phyloP scores from a whole-genome alignment of 495 filamentous ascomycete genomes.

The Sabuloglossum arenarium region DNA sequence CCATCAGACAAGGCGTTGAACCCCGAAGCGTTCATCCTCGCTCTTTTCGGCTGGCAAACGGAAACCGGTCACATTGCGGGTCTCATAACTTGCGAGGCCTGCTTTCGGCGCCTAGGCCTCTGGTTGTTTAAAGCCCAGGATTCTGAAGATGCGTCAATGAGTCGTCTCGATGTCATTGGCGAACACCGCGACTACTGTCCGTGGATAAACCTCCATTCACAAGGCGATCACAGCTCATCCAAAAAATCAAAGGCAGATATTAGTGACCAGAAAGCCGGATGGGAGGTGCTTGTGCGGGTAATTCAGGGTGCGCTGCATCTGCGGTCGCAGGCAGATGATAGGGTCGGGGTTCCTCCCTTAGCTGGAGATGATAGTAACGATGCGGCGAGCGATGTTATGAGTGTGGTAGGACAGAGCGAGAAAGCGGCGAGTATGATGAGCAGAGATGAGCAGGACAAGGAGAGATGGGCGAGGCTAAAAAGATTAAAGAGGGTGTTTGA shows the following conservation, averaged over 20 bases:
- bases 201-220: slow-evolving; percentile 43
- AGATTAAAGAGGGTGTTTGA: slow-evolving; percentile 37
- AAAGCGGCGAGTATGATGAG: slow-evolving; percentile 20
- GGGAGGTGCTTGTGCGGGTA: slow-evolving; percentile 18
- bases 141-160: slow-evolving; percentile 27
- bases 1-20: slow-evolving; percentile 12
- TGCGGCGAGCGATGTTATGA: slow-evolving; percentile 7
- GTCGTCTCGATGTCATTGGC: slow-evolving; percentile 39
- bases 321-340: not conserved
- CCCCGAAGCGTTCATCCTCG: slow-evolving; percentile 47
- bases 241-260: not conserved
- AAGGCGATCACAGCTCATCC: slow-evolving; percentile 13
- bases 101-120: slow-evolving; percentile 72
- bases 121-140: slow-evolving; percentile 60
- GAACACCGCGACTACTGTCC: slow-evolving; percentile 71
- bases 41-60: slow-evolving; percentile 72
- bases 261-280: slow-evolving; percentile 3
- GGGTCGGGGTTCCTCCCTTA: not conserved
- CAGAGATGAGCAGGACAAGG: slow-evolving; percentile 31
- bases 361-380: not conserved
- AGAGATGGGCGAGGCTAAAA: slow-evolving; percentile 29
- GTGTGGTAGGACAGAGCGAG: slow-evolving; percentile 11
- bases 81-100: slow-evolving; percentile 58
- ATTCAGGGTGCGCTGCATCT: slow-evolving; percentile 24
- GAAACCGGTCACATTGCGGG: slow-evolving; percentile 43